These are phyloP conservation scores for Saccharomycopsis crataegensis DNA, from an alignment of 1,139 yeast genomes.

Conservation along the genomic window DNA sequence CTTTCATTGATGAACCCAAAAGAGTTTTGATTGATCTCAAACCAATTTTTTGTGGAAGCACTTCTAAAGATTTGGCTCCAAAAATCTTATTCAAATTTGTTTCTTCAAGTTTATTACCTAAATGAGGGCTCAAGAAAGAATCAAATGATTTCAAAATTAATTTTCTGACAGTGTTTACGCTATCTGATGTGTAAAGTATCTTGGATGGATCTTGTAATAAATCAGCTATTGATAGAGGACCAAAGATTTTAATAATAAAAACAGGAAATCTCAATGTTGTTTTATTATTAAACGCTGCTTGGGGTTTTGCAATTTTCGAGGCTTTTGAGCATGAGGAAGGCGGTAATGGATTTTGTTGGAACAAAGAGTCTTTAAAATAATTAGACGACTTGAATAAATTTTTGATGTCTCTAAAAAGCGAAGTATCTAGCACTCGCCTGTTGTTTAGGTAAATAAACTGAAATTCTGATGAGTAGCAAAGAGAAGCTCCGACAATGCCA, in stretches of 20 bases:
- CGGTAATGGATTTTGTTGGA: no score
- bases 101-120: no score
- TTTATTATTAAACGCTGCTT: not conserved
- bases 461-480: slow-evolving; percentile 31
- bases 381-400: slow-evolving; percentile 26
- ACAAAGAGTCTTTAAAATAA: not conserved
- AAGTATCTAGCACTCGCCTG: slow-evolving; percentile 27
- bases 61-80: no score
- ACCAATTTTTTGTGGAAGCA: no score
- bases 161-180: slow-evolving; percentile 21
- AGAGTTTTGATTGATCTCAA: not conserved
- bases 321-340: slow-evolving; percentile 4
- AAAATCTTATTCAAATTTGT: no score
- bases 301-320: slow-evolving; percentile 21
- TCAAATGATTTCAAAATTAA: no score
- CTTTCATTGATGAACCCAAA: not conserved
- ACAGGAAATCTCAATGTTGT: slow-evolving; percentile 29
- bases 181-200: slow-evolving; percentile 26
- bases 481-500: slow-evolving; percentile 28
- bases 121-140: no score
- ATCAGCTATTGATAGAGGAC: slow-evolving; percentile 31
- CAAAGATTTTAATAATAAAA: slow-evolving; percentile 32
- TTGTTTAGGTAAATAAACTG: slow-evolving; percentile 46
- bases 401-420: slow-evolving; percentile 27
- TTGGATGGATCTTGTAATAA: slow-evolving; percentile 39